Percentiles rank a stretch among this genome's conserved stretches.
Evolutionary conservation across 2,329 filamentous ascomycete genomes (phyloP).

Genomic region (Tolypocladium paradoxum): DNA sequence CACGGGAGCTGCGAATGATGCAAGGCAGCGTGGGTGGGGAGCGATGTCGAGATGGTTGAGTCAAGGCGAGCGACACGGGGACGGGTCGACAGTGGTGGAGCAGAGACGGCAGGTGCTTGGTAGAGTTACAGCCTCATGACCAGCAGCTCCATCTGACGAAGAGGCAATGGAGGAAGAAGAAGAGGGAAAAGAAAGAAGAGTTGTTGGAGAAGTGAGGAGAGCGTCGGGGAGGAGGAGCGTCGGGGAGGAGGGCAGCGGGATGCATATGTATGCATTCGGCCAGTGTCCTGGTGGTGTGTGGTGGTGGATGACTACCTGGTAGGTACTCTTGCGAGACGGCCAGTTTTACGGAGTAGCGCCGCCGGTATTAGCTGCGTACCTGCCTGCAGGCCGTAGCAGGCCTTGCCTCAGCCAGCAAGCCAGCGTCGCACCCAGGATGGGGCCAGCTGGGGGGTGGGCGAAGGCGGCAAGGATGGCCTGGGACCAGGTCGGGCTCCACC

Average conservation of each 20-base stretch:
- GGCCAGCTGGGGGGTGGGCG: neutral
- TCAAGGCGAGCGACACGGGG: conserved; percentile 9
- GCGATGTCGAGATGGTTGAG: conserved; percentile 9
- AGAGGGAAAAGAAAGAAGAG: neutral
- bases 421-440: neutral
- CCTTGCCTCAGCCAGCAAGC: neutral
- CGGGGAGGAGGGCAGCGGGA: conserved; percentile 10
- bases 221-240: neutral
- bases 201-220: conserved; percentile 3
- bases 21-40: conserved; percentile 1
- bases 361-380: conserved; percentile 6
- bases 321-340: conserved; percentile 6
- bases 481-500: conserved; percentile 1
- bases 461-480: neutral
- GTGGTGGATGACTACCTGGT: conserved; percentile 6
- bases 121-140: conserved; percentile 2
- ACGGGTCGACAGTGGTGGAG: conserved; percentile 1
- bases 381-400: conserved; percentile 2
- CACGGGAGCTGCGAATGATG: neutral
- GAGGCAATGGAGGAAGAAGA: conserved; percentile 2
- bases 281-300: neutral
- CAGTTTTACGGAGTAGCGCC: conserved; percentile 5
- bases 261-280: conserved; percentile 10
- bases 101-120: conserved; percentile 1
- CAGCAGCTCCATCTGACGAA: neutral